Evolutionary conservation across 495 filamentous ascomycete genomes (phyloP).

Genomic region (Neurospora hispaniola): DNA sequence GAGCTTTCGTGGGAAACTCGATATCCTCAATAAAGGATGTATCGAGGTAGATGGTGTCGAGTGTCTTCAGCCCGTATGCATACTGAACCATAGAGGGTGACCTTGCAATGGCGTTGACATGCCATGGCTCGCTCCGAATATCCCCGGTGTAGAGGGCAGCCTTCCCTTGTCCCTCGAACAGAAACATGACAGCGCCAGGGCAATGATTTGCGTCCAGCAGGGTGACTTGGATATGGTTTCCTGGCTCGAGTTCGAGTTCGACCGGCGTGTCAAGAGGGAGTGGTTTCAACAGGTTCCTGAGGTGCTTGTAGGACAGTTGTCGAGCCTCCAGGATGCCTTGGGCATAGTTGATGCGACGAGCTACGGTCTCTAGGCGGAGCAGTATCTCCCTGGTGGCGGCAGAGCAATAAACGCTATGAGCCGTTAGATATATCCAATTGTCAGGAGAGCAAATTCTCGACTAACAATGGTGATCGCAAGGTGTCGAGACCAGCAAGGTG

Average conservation of each 20-base stretch:
- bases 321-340: conserved; percentile 66
- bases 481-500: conserved; percentile 78
- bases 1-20: conserved; percentile 46
- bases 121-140: conserved; percentile 59
- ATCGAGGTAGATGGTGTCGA: conserved; percentile 81
- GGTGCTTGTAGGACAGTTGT: conserved; percentile 60
- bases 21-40: conserved; percentile 57
- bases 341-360: conserved; percentile 69
- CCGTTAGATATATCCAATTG: not conserved
- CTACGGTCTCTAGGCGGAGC: conserved; percentile 62
- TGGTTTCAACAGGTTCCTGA: conserved; percentile 65
- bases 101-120: conserved; percentile 46
- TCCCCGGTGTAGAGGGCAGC: conserved; percentile 89
- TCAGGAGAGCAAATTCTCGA: not conserved
- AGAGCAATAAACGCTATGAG: conserved; percentile 70
- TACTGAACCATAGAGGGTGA: conserved; percentile 72
- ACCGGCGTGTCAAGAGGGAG: conserved; percentile 79
- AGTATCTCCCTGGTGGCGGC: conserved; percentile 71
- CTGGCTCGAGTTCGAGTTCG: conserved; percentile 59
- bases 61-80: conserved; percentile 47
- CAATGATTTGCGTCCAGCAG: conserved; percentile 92
- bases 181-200: conserved; percentile 83
- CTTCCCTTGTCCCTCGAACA: conserved; percentile 67
- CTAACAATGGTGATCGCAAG: conserved; percentile 58
- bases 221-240: conserved; percentile 62